Evolutionary conservation across 257 asterid species (phyloP).

Genomic region (Linaria vulgaris): DNA sequence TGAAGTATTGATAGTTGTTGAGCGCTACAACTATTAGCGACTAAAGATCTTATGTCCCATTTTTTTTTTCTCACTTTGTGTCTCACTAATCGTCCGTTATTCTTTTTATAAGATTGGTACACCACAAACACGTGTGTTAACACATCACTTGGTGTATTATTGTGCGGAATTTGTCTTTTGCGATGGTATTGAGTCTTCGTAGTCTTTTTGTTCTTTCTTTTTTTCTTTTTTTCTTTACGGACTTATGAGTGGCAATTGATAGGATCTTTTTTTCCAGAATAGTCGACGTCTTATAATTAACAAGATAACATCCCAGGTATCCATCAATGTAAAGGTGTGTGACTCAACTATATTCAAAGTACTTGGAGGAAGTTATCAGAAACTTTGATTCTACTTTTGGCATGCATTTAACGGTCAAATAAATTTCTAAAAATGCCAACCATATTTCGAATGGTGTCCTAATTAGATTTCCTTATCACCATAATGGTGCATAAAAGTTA

Average conservation of each 20-base stretch:
- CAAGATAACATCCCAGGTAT: constrained; percentile 34
- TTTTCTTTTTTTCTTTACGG: background rate
- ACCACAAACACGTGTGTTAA: too few species aligned
- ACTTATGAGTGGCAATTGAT: constrained; percentile 15
- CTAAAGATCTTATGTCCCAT: too few species aligned
- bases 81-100: too few species aligned
- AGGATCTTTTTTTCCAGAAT: constrained; percentile 9
- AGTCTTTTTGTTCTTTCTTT: too few species aligned
- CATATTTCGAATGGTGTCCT: constrained; percentile 1
- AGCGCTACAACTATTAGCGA: too few species aligned
- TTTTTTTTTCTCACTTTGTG: too few species aligned
- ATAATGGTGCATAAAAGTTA: background rate
- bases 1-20: too few species aligned
- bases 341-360: constrained; percentile 48
- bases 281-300: constrained; percentile 26
- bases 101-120: too few species aligned
- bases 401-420: constrained; percentile 23
- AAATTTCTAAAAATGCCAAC: constrained; percentile 28
- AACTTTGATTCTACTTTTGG: constrained; percentile 22
- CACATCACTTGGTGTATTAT: too few species aligned
- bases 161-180: constrained; percentile 6
- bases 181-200: background rate
- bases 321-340: constrained; percentile 39
- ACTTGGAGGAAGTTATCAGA: constrained; percentile 26
- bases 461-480: constrained; percentile 9